Evolutionary conservation across 2,329 filamentous ascomycete species (phyloP).

Genomic region (Epichloe elymi): DNA sequence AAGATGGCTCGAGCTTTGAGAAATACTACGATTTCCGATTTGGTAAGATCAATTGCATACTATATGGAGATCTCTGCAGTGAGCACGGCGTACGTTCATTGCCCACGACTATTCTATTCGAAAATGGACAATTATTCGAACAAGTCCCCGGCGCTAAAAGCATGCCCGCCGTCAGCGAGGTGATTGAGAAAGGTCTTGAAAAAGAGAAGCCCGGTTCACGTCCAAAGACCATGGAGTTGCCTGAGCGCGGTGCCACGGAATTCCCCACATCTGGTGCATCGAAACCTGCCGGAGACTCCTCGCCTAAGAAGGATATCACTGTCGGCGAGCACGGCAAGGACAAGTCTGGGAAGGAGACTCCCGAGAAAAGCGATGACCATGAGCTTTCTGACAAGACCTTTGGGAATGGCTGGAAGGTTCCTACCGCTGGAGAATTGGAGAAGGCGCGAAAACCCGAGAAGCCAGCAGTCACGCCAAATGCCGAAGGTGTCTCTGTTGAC

Average conservation of each 20-base stretch:
- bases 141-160: constrained; percentile 52
- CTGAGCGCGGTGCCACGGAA: constrained; percentile 52
- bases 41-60: constrained; percentile 72
- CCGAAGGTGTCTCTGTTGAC: constrained; percentile 58
- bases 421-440: constrained; percentile 16
- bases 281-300: constrained; percentile 19
- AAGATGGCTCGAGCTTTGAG: constrained; percentile 51
- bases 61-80: constrained; percentile 65
- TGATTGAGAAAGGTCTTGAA: constrained; percentile 68
- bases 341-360: constrained; percentile 17
- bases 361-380: constrained; percentile 11
- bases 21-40: constrained; percentile 85
- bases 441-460: constrained; percentile 32
- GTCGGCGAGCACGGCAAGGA: constrained; percentile 8
- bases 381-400: constrained; percentile 13
- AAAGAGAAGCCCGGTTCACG: constrained; percentile 68
- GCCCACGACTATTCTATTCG: constrained; percentile 68
- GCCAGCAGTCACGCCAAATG: constrained; percentile 49
- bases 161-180: constrained; percentile 51
- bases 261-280: constrained; percentile 17
- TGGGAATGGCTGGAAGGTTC: constrained; percentile 17
- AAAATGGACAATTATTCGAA: constrained; percentile 58
- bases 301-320: constrained; percentile 13
- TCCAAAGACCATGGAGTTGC: constrained; percentile 53
- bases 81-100: constrained; percentile 55